A percentile compares a stretch with the other conserved stretches of the same genome.
These are phyloP conservation scores for Hygrocybe punicea DNA, from an alignment of 768 basidiomycete species.

Conservation along the genomic window DNA sequence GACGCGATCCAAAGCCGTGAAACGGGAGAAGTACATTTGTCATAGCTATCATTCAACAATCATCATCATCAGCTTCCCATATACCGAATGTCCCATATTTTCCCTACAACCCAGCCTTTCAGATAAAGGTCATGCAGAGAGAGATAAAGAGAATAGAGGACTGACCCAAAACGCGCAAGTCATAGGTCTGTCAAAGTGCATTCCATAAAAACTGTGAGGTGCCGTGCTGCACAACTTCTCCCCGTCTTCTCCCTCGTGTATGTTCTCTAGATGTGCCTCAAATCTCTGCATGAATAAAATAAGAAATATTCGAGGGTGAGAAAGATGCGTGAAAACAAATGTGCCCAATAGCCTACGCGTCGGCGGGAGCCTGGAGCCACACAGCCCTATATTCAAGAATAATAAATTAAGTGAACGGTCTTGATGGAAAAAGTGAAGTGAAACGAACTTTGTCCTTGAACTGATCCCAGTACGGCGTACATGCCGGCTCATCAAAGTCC, in stretches of 20 bases:
- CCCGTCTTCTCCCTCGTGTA: not conserved
- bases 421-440: too few relatives aligned
- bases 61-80: conserved; percentile 2
- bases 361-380: not conserved
- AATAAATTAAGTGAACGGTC: too few relatives aligned
- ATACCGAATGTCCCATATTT: not conserved
- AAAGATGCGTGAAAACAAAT: too few relatives aligned
- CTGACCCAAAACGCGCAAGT: not conserved
- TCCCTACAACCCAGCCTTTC: not conserved
- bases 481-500: not conserved
- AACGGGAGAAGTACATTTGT: too few relatives aligned
- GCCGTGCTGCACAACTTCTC: not conserved
- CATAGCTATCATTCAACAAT: too few relatives aligned
- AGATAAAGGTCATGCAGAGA: not conserved
- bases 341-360: not conserved
- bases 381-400: not conserved
- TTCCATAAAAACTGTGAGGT: not conserved
- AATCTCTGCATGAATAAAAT: too few relatives aligned
- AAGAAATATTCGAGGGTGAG: too few relatives aligned
- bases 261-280: not conserved
- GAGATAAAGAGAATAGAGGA: not conserved
- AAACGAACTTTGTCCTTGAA: not conserved
- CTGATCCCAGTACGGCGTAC: conserved; percentile 1
- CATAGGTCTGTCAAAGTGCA: not conserved
- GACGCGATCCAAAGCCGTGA: too few relatives aligned